These are phyloP conservation scores for Plasmodium coatneyi DNA, from an alignment of 169 alveolate species.

Conservation along the genomic window DNA sequence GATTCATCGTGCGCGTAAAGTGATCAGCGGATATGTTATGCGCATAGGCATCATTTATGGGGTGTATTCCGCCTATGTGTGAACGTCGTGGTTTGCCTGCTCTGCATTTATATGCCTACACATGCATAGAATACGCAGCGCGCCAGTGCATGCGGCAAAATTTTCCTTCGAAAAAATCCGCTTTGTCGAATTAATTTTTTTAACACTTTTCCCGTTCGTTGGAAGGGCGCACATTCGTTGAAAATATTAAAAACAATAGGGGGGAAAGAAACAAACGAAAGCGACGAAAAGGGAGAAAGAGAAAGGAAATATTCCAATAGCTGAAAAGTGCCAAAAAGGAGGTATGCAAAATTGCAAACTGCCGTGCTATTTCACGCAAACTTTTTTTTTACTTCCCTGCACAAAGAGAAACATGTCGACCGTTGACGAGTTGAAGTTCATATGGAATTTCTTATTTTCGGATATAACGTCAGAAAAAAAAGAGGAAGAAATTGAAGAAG, in stretches of 20 bases:
- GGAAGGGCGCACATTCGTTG: not conserved
- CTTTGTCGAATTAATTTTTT: not conserved
- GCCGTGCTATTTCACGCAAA: not conserved
- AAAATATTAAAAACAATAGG: not conserved
- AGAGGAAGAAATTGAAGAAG: constrained; percentile 23
- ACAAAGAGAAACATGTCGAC: constrained; percentile 38
- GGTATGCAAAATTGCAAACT: not conserved
- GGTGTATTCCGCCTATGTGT: not conserved
- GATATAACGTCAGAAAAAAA: constrained; percentile 40
- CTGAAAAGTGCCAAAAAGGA: not conserved
- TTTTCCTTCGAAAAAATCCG: not conserved
- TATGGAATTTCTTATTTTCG: constrained; percentile 68
- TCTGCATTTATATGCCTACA: not conserved
- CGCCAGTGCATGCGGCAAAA: not conserved
- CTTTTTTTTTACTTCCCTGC: not conserved
- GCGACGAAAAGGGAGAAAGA: not conserved
- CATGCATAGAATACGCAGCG: not conserved
- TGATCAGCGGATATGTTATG: not conserved
- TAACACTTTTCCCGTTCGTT: not conserved
- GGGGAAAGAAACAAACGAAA: not conserved
- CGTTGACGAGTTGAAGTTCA: constrained; percentile 66
- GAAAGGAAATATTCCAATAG: not conserved
- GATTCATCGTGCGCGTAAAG: not conserved
- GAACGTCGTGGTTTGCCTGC: not conserved
- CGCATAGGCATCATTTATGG: not conserved